These are phyloP conservation scores for Solanum hybrid DNA, from an alignment of 305 asterid genomes.

Conservation along the genomic window DNA sequence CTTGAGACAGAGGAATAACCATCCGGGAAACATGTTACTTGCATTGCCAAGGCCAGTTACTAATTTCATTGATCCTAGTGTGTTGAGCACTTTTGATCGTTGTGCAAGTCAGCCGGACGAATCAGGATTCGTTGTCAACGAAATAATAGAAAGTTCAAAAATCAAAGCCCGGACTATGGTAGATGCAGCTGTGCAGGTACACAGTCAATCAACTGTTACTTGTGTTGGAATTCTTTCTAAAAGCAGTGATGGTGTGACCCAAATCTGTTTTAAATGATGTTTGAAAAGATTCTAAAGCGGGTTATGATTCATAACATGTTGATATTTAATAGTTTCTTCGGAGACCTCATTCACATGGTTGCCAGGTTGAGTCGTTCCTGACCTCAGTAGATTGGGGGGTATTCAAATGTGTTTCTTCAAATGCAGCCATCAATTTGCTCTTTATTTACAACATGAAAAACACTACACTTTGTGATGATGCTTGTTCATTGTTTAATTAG, in stretches of 20 bases:
- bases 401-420: neutral
- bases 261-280: neutral
- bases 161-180: conserved; percentile 76
- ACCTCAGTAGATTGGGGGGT: neutral
- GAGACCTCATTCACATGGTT: neutral
- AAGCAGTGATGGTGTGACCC: neutral
- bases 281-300: neutral
- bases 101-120: conserved; percentile 38
- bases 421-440: neutral
- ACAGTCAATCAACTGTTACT: conserved; percentile 13
- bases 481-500: neutral
- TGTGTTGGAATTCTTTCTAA: neutral
- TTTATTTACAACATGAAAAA: neutral
- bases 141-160: conserved; percentile 73
- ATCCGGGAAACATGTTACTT: conserved; percentile 43
- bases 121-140: conserved; percentile 52
- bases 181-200: conserved; percentile 80
- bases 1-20: conserved; percentile 72
- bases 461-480: neutral
- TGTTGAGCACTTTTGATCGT: conserved; percentile 29
- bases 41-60: conserved; percentile 38
- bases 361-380: neutral
- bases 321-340: neutral
- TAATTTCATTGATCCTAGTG: conserved; percentile 30
- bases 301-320: neutral